A percentile compares a stretch with the other conserved stretches of the same genome.
phyloP scores from a whole-genome alignment of 257 asterid genomes.

The Linaria vulgaris region DNA sequence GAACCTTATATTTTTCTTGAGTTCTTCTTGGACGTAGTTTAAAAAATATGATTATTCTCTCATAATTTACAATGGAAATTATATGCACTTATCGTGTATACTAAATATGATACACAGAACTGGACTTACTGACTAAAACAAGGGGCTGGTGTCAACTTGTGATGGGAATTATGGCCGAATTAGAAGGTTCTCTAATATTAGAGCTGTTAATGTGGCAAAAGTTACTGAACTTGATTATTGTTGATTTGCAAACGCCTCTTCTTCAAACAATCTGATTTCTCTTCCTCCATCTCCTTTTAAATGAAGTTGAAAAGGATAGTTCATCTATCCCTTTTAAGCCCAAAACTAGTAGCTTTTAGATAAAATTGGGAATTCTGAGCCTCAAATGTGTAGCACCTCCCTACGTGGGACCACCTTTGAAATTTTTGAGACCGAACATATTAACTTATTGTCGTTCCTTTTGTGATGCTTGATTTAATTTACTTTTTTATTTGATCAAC shows the following conservation, averaged over 20 bases:
- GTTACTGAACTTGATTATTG: not conserved
- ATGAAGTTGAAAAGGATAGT: conserved; percentile 6
- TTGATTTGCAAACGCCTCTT: not conserved
- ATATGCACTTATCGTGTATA: not conserved
- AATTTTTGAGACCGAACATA: not conserved
- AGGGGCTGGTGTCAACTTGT: conserved; percentile 5
- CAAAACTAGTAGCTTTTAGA: not conserved
- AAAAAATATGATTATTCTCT: conserved; percentile 13
- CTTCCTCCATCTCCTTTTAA: not conserved
- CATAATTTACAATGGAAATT: conserved; percentile 2
- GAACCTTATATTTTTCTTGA: conserved; percentile 14
- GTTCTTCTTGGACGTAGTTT: conserved; percentile 18
- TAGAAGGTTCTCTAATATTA: not conserved
- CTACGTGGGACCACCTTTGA: not conserved
- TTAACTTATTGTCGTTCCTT: not conserved
- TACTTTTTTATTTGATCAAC: conserved; percentile 7
- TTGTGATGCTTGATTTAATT: conserved; percentile 15
- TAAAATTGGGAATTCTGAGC: not conserved
- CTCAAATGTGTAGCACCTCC: not conserved
- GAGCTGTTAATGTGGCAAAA: not conserved
- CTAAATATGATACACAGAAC: not conserved
- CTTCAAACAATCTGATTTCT: not conserved
- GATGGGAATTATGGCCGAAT: not conserved
- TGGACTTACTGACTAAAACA: conserved; percentile 4
- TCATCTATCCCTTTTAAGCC: not conserved